These are phyloP conservation scores for Endotrypanum monterogeii DNA, from an alignment of 208 protist species.

Conservation along the genomic window DNA sequence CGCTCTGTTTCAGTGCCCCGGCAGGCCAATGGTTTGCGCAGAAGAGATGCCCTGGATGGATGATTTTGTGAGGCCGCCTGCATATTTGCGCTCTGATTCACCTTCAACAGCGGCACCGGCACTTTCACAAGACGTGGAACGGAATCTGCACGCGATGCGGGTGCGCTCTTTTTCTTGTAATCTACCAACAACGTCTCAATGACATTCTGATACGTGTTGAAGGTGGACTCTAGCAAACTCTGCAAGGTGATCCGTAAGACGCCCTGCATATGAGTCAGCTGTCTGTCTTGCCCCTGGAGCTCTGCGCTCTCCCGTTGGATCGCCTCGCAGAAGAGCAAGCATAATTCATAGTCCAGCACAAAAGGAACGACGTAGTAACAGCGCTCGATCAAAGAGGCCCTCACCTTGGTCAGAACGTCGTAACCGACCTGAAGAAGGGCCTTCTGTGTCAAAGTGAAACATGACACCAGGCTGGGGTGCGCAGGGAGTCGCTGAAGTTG, in stretches of 20 bases:
- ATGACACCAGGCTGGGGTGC: background rate
- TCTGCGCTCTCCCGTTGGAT: background rate
- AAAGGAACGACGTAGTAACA: conserved; percentile 32
- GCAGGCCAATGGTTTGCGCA: background rate
- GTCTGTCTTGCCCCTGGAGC: background rate
- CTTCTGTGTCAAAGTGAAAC: conserved; percentile 9
- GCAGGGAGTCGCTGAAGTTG: conserved; percentile 2
- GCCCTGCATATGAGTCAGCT: background rate
- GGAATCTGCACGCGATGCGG: background rate
- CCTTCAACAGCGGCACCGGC: background rate
- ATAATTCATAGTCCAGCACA: conserved; percentile 24
- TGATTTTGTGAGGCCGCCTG: background rate
- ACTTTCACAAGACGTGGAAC: conserved; percentile 3
- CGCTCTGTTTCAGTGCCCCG: background rate
- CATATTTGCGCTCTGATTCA: background rate
- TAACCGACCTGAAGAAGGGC: conserved; percentile 31
- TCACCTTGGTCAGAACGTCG: conserved; percentile 28
- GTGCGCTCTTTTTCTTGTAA: conserved; percentile 8
- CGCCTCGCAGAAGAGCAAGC: conserved; percentile 18
- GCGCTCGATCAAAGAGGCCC: conserved; percentile 19
- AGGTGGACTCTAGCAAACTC: background rate
- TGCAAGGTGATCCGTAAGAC: background rate
- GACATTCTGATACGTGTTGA: background rate
- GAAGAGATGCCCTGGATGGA: background rate
- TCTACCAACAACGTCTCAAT: background rate